These are phyloP conservation scores for Lablab purpureus DNA, from an alignment of 306 rosid genomes.

Conservation along the genomic window DNA sequence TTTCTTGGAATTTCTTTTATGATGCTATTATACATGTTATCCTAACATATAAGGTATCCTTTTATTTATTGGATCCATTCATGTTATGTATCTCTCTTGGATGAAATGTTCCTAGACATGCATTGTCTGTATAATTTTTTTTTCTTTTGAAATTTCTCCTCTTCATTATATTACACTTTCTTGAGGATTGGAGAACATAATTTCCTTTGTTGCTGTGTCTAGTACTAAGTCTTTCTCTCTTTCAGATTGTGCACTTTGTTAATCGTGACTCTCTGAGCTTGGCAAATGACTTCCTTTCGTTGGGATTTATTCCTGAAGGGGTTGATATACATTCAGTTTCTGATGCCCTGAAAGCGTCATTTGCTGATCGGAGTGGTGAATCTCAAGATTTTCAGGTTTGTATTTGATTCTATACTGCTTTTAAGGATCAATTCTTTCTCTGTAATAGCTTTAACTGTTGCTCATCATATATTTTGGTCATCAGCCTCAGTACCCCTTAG, in stretches of 20 bases:
- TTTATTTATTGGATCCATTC: conserved; percentile 27
- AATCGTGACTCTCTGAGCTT: conserved; percentile 96
- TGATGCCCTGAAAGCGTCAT: conserved; percentile 74
- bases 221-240: conserved; percentile 53
- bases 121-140: not conserved
- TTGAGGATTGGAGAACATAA: not conserved
- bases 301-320: conserved; percentile 97
- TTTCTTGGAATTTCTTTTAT: conserved; percentile 1
- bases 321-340: conserved; percentile 72
- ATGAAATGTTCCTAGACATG: conserved; percentile 9
- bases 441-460: conserved; percentile 4
- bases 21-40: conserved; percentile 21
- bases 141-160: not conserved
- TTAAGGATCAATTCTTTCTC: conserved; percentile 27
- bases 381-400: conserved; percentile 96
- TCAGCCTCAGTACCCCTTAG: conserved; percentile 32
- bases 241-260: conserved; percentile 99
- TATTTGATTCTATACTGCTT: conserved; percentile 12
- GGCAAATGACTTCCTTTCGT: conserved; percentile 96
- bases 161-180: conserved; percentile 6
- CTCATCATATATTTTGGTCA: conserved; percentile 38
- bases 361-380: conserved; percentile 59
- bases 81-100: conserved; percentile 24
- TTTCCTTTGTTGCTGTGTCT: conserved; percentile 29
- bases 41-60: conserved; percentile 29